Conservation (phyloP, 345 rosid genomes). For the Aquilaria yunnanensis region DNA sequence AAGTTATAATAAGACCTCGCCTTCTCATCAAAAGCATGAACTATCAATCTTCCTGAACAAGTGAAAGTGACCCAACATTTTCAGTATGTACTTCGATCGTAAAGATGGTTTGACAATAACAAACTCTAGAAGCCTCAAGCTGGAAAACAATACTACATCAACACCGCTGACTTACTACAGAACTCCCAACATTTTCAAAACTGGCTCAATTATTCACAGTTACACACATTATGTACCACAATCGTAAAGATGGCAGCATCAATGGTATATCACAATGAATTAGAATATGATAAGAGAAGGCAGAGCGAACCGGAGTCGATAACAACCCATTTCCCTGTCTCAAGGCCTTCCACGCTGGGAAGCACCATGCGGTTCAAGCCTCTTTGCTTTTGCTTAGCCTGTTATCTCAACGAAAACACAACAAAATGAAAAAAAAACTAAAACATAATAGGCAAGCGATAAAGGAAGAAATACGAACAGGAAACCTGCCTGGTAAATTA, state of each 20-base stretch:
- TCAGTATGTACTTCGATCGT: background rate
- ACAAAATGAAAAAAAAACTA: background rate
- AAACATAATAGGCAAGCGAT: background rate
- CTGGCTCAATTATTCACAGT: too few relatives aligned
- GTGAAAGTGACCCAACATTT: background rate
- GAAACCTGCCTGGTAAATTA: constrained; percentile 45
- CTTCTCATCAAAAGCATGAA: constrained; percentile 93
- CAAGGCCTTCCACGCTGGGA: constrained; percentile 66
- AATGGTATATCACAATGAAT: too few relatives aligned
- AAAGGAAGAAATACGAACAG: background rate
- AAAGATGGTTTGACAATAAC: too few relatives aligned
- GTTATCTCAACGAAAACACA: constrained; percentile 12
- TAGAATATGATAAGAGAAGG: background rate
- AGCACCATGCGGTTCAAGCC: constrained; percentile 53
- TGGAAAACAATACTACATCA: background rate
- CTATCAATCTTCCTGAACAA: constrained; percentile 59
- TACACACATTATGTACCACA: too few relatives aligned
- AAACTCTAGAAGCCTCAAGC: background rate
- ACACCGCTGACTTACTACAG: background rate
- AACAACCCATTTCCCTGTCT: constrained; percentile 82
- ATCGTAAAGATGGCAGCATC: too few relatives aligned
- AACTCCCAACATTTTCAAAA: background rate
- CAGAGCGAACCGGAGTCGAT: constrained; percentile 64
- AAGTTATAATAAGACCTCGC: constrained; percentile 81
- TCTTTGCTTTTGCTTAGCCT: constrained; percentile 86